These are phyloP conservation scores for Microthlaspi erraticum DNA, from an alignment of 345 rosid species.

Conservation along the genomic window DNA sequence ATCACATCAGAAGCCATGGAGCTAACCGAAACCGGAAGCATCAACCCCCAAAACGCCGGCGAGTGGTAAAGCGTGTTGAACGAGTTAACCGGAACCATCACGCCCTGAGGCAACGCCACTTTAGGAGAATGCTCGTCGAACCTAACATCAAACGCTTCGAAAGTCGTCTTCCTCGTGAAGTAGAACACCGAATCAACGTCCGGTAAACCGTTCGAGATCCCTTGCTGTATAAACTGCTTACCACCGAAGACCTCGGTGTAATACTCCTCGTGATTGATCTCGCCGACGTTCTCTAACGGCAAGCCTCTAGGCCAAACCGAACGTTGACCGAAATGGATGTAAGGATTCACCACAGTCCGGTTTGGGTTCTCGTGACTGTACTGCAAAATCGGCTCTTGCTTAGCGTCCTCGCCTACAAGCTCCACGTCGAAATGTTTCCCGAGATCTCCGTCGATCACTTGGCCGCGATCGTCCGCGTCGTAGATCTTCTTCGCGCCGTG, in stretches of 20 bases:
- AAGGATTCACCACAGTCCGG: slow-evolving; percentile 83
- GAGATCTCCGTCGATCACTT: slow-evolving; percentile 80
- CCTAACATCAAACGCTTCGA: slow-evolving; percentile 84
- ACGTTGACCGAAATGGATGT: slow-evolving; percentile 93
- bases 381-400: slow-evolving; percentile 81
- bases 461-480: slow-evolving; percentile 89
- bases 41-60: slow-evolving; percentile 92
- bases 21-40: slow-evolving; percentile 97
- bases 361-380: slow-evolving; percentile 87
- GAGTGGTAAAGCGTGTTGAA: slow-evolving; percentile 91
- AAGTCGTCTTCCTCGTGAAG: slow-evolving; percentile 75
- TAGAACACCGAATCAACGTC: slow-evolving; percentile 97
- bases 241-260: slow-evolving; percentile 94
- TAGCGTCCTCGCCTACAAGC: slow-evolving; percentile 79
- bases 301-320: slow-evolving; percentile 98
- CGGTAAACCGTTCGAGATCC: slow-evolving; percentile 89
- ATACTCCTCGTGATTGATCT: slow-evolving; percentile 79
- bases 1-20: slow-evolving; percentile 95
- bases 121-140: slow-evolving; percentile 89
- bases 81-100: slow-evolving; percentile 90
- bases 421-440: slow-evolving; percentile 94
- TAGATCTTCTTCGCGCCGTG: slow-evolving; percentile 94
- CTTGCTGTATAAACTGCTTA: slow-evolving; percentile 93
- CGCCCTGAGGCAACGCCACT: slow-evolving; percentile 92
- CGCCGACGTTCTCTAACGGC: slow-evolving; percentile 91